Conservation (phyloP, 1,284 basidiomycete species). For the Grifola frondosa region DNA sequence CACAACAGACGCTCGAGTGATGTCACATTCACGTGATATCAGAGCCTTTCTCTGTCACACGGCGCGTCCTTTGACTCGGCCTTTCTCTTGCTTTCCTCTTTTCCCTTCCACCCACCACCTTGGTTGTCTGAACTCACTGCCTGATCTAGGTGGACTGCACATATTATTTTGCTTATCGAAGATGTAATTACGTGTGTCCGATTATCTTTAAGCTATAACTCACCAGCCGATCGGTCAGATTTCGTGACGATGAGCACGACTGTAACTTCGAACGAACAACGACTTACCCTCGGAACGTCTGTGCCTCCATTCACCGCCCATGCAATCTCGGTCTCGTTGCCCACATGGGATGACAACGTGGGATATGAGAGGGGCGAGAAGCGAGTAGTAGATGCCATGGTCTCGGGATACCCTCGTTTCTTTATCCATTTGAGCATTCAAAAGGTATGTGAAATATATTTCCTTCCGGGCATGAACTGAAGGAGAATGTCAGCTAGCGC, state of each 20-base stretch:
- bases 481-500: constrained; percentile 60
- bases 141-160: too few species aligned
- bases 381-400: constrained; percentile 81
- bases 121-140: too few species aligned
- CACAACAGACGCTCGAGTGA: too few species aligned
- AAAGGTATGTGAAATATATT: constrained; percentile 57
- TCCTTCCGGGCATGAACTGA: background rate
- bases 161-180: too few species aligned
- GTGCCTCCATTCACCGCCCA: constrained; percentile 77
- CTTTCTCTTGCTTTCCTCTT: too few species aligned
- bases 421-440: constrained; percentile 90
- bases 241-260: constrained; percentile 22
- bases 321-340: constrained; percentile 96
- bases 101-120: too few species aligned
- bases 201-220: background rate
- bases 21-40: too few species aligned
- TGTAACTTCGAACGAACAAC: constrained; percentile 8
- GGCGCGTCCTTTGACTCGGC: too few species aligned
- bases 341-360: constrained; percentile 91
- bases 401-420: constrained; percentile 96
- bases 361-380: constrained; percentile 94
- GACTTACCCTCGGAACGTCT: constrained; percentile 46
- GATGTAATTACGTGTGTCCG: background rate
- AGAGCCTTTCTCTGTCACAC: too few species aligned
- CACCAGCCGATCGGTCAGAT: background rate